Evolutionary conservation across 208 protist species (phyloP), one percentile per base, ranked within the genome.

Genomic region (Leishmania tropica): DNA sequence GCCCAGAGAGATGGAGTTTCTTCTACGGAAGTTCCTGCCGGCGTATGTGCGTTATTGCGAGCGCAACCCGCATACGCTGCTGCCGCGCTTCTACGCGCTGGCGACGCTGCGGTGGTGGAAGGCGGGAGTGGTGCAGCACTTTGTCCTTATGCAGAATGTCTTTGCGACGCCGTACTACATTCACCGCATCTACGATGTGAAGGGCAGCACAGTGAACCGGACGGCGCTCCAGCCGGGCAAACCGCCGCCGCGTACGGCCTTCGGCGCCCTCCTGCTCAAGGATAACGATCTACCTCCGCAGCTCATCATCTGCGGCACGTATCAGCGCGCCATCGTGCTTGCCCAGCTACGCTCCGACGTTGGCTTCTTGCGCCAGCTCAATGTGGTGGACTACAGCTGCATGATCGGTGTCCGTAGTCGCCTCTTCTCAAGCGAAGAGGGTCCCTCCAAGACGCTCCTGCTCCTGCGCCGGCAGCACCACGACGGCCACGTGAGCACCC

Each of bases 121-220:
- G 68, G 67, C 80, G 13, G 86, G 88, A 5, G 82, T 84, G 58
- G 87, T 81, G 65, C 87, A 91, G 76, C 88, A 88, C 67, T 98
- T 97, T 81, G 90, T 98, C n/a, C 83, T 98, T 15, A 99, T 98
- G 95, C 93, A 96, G 71, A 99, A 98, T 89, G 92, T 99, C 17
- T 98, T 98, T 75, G 82, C 85, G 35, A 97, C 96, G 15, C 81
- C 81, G 11, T 90, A 95, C 81, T 97, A 96, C 87, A 98, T 99
- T 65, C 88, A 98, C 81, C 89, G 92, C 47, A 94, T 95, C 72
- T 98, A 97, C 81, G 96, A 98, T 87, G 85, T 98, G 15, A 99
- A 98, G 87, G 97, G 97, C 64, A 98, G 93, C 77, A 94, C 92
- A 19, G 91, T 96, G 35, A 94, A 94, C 15, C 88, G 95, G 8